phyloP scores from a whole-genome alignment of 2,329 filamentous ascomycete genomes.

The Cryphonectria nitschkei region DNA sequence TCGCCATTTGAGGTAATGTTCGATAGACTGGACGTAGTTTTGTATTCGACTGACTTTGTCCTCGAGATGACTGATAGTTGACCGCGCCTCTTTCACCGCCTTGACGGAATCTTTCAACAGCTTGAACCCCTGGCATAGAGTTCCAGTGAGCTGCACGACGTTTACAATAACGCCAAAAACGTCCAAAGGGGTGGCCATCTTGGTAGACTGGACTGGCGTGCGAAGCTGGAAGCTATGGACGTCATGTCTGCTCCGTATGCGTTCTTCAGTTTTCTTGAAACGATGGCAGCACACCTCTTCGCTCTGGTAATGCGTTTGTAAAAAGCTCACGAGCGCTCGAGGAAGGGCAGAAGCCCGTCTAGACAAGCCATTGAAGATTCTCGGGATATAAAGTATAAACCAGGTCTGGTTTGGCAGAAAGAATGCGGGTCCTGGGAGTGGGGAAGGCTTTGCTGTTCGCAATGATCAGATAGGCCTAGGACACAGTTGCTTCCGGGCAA shows the following conservation, averaged over 20 bases:
- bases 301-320: not conserved
- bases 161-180: constrained; percentile 7
- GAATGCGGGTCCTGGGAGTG: not conserved
- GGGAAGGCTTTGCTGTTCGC: not conserved
- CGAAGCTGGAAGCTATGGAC: not conserved
- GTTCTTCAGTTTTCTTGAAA: not conserved
- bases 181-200: not conserved
- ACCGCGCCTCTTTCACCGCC: constrained; percentile 14
- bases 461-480: not conserved
- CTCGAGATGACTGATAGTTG: not conserved
- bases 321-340: not conserved
- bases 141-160: constrained; percentile 20
- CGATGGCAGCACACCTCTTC: not conserved
- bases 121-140: constrained; percentile 5
- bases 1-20: constrained; percentile 6
- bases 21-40: constrained; percentile 2
- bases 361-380: not conserved
- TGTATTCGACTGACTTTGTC: not conserved
- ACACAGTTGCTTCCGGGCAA: not conserved
- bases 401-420: not conserved
- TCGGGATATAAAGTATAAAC: not conserved
- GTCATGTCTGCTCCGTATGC: not conserved
- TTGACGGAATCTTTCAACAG: constrained; percentile 8
- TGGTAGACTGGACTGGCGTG: not conserved
- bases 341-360: not conserved